A percentile compares a stretch with the other conserved stretches of the same genome.
Evolutionary conservation across 2,329 filamentous ascomycete genomes (phyloP).

Genomic region (Geoglossum cookeanum): DNA sequence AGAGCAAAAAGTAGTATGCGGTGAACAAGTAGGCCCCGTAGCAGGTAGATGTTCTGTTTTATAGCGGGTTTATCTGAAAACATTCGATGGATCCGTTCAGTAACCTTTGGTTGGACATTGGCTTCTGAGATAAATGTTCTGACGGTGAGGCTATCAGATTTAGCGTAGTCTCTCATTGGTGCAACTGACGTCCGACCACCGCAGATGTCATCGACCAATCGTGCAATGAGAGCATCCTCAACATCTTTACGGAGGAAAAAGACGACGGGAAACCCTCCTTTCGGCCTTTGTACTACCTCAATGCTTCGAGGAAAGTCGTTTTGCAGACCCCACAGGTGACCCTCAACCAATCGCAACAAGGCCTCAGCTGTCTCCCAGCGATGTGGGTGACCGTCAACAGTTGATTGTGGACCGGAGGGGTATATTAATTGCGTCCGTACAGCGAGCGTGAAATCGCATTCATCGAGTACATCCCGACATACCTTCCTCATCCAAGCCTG

Average conservation of each 20-base stretch:
- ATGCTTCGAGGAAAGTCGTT: slow-evolving; percentile 26
- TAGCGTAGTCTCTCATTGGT: slow-evolving; percentile 15
- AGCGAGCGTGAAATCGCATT: slow-evolving; percentile 37
- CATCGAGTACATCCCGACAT: slow-evolving; percentile 46
- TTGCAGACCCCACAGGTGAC: slow-evolving; percentile 21
- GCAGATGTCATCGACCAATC: slow-evolving; percentile 25
- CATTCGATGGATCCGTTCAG: slow-evolving; percentile 12
- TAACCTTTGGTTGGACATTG: slow-evolving; percentile 8
- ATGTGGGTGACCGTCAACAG: slow-evolving; percentile 22
- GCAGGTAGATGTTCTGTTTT: slow-evolving; percentile 28
- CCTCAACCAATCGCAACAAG: slow-evolving; percentile 23
- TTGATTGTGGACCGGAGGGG: slow-evolving; percentile 28
- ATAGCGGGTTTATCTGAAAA: slow-evolving; percentile 17
- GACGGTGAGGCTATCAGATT: slow-evolving; percentile 14
- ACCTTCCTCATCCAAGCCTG: slow-evolving; percentile 30
- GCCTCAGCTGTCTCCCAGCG: slow-evolving; percentile 16
- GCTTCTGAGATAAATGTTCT: slow-evolving; percentile 6
- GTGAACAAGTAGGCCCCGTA: slow-evolving; percentile 43
- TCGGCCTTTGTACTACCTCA: slow-evolving; percentile 25
- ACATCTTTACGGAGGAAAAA: slow-evolving; percentile 33
- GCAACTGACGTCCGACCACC: slow-evolving; percentile 15
- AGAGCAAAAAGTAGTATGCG: slow-evolving; percentile 36
- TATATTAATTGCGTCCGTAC: slow-evolving; percentile 39
- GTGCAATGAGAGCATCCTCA: slow-evolving; percentile 24
- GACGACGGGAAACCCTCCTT: slow-evolving; percentile 33